phyloP scores from a whole-genome alignment of 257 asterid genomes.

The Nyctanthes arbortristis region DNA sequence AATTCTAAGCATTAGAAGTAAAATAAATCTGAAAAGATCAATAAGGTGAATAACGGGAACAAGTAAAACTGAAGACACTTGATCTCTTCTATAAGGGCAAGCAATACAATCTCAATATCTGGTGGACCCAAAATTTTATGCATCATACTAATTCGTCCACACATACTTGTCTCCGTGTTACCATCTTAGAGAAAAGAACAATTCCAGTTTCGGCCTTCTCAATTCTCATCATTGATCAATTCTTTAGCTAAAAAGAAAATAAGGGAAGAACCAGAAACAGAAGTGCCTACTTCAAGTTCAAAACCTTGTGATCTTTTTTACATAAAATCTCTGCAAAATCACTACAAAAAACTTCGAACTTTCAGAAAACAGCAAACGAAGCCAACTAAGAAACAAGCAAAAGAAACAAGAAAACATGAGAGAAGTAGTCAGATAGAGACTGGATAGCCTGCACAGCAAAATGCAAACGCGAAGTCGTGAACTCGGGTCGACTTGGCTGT shows the following conservation, averaged over 20 bases:
- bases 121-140: no score
- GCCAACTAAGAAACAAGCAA: constrained; percentile 27
- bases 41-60: no score
- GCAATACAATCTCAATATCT: no score
- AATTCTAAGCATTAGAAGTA: no score
- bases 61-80: no score
- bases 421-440: constrained; percentile 21
- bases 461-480: no score
- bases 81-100: no score
- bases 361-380: constrained; percentile 20
- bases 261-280: not conserved
- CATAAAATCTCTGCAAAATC: not conserved
- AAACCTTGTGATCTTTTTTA: constrained; percentile 22
- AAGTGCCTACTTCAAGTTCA: not conserved
- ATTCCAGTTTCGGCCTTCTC: constrained; percentile 53
- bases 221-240: constrained; percentile 53
- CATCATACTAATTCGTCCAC: no score
- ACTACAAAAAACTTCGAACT: not conserved
- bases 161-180: no score
- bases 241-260: constrained; percentile 12
- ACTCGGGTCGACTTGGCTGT: no score
- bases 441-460: no score
- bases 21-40: no score
- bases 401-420: not conserved
- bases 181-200: constrained; percentile 59